Percentiles rank a stretch among this genome's conserved stretches.
These are phyloP conservation scores for Daedaleopsis nitida DNA, from an alignment of 768 basidiomycete species.

Conservation along the genomic window DNA sequence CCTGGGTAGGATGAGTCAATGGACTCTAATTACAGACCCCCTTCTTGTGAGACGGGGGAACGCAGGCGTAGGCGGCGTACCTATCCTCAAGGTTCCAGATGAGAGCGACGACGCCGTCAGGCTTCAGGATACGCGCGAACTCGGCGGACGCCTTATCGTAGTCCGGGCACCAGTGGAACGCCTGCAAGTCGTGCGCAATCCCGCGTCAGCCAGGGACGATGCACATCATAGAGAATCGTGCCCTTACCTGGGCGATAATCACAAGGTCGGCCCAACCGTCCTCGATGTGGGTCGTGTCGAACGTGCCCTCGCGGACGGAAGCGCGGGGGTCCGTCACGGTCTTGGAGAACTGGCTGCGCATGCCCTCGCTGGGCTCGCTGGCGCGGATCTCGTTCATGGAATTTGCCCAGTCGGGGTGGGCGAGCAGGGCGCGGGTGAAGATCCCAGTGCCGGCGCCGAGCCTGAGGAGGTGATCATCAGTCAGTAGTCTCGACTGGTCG, in stretches of 20 bases:
- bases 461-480: slow-evolving; percentile 41
- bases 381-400: slow-evolving; percentile 60
- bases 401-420: slow-evolving; percentile 56
- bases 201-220: not conserved
- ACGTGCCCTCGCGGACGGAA: slow-evolving; percentile 63
- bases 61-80: slow-evolving; percentile 34
- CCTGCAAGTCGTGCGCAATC: slow-evolving; percentile 44
- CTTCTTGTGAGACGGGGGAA: too few species aligned
- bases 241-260: slow-evolving; percentile 68
- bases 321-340: slow-evolving; percentile 57
- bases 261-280: slow-evolving; percentile 79
- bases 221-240: not conserved
- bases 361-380: slow-evolving; percentile 85
- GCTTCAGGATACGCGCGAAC: slow-evolving; percentile 80
- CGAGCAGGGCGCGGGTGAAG: slow-evolving; percentile 81
- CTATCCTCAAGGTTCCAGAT: slow-evolving; percentile 94
- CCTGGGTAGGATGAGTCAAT: slow-evolving; percentile 34
- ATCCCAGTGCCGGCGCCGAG: slow-evolving; percentile 87
- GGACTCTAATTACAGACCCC: not conserved
- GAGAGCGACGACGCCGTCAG: slow-evolving; percentile 66
- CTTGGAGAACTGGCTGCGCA: slow-evolving; percentile 72
- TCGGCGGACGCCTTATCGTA: slow-evolving; percentile 71
- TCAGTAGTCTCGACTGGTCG: not conserved
- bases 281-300: slow-evolving; percentile 60
- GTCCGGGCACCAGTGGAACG: slow-evolving; percentile 93